Base-by-base conservation (phyloP, 1,284 basidiomycete genomes). In the Salmacisia buchloeana region DNA sequence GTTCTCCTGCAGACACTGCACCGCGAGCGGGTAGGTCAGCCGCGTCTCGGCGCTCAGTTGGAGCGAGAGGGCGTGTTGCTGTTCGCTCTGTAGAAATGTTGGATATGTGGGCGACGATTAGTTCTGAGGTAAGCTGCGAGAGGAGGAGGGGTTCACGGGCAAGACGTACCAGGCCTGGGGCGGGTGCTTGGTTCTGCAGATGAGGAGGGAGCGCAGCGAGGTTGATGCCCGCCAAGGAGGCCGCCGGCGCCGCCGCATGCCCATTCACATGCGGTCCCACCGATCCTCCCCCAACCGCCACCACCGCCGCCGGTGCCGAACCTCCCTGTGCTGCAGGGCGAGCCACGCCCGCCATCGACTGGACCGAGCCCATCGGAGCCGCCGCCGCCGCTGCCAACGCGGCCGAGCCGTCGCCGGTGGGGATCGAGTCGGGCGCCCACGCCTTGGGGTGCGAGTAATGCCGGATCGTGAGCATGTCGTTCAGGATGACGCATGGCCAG, bases 401-500 rank as follows among this genome's bases (percentile, higher is more conserved):
- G 34, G 49, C 49, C 27, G 49, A 29, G 25, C 49, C 49, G 27
- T 54, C 49, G 10, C 49, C 49, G 6, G 27, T 29, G 18, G 49
- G 49, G 15, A 54, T 54, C 49, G 49, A 49, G 31, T 72, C 68
- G 0, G 70, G 62, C 39, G 76, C 73, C 71, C 70, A 96, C 1
- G 90, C 89, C 54, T 87, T 86, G 41, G 86, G 86, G 72, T 86
- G 89, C 6, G 92, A 90, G 80, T 92, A 96, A 25, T 84, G 85
- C 46, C 93, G 88, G 49, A 97, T 83, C 23, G 87, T 88, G 80
- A 91, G 85, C 72, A 90, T 88, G 79, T 98, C 94, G 25, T 91
- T 94, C 6, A 97, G 83, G 71, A 98, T 89, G 58, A 88, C 83
- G 69, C 93, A 89, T 38, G 91, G 88, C 94, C 94, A 98, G 21